Evolutionary conservation across 768 basidiomycete species (phyloP), one percentile per base, ranked within the genome.

Genomic region (Collybiopsis confluens): DNA sequence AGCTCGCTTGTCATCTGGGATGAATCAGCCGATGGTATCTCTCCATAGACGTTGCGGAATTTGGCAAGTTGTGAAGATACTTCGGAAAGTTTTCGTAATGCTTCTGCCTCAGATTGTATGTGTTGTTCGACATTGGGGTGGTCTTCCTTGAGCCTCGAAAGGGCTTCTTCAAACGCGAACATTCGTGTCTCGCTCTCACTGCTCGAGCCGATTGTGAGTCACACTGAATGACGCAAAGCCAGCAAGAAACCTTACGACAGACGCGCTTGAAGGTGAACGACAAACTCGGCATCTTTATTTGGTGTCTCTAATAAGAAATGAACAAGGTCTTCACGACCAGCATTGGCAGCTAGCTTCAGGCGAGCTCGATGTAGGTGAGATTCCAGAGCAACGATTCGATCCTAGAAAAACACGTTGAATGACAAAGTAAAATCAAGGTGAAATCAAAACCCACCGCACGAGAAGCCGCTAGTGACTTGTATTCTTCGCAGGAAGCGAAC

Each of bases 361-460:
- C 88, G 90, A 58, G 88, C 74, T 21, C 93, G 78, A 38, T 72
- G 76, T 10, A 88, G 71, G 65, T 98, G 92, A 1, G 86, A 86
- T 56, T 82, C 73, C 23, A 96, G 65, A 26, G 82, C 79, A 11
- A 65, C 64, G 41, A 98, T 84, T 36, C 93, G 86, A 56, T 88
- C 89, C 83, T 92, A 6, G n/a, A 40, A 20, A 5, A n/a, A 16
- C 45, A 51, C 42, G 52, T 53, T 11, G 35, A 20, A 50, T 59
- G 11, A 61, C 54, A 50, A 42, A 55, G 51, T 56, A 21, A 24
- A 40, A 58, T 56, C 56, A 36, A 56, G 51, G 16, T 47, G 44
- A 18, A 55, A 49, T 20, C 42, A 37, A 45, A 18, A 61, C 69
- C 55, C 56, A 77, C 86, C 50, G 74, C 72, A 59, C 86, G 82